These are phyloP conservation scores for Metschnikowia similis DNA, from an alignment of 805 yeast species.

Conservation along the genomic window DNA sequence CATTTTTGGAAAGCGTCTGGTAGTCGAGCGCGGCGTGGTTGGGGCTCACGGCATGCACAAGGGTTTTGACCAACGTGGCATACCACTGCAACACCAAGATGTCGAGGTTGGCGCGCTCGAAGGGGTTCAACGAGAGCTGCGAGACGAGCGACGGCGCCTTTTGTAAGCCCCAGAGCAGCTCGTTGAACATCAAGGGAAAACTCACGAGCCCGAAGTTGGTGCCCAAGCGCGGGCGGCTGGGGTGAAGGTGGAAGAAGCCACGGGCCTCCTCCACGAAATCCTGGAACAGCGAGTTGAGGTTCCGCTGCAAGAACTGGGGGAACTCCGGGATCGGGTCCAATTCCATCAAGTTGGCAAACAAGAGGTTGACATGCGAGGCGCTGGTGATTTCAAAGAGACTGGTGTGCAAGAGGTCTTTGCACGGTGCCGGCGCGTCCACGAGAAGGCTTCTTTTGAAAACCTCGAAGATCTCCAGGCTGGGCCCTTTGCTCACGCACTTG, in stretches of 20 bases:
- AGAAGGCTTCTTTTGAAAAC: conserved; percentile 46
- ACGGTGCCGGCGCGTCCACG: conserved; percentile 48
- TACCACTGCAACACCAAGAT: conserved; percentile 45
- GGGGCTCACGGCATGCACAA: conserved; percentile 19
- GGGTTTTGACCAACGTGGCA: conserved; percentile 39
- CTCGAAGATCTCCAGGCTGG: conserved; percentile 29
- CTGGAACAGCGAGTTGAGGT: conserved; percentile 14
- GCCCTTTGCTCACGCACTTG: not conserved
- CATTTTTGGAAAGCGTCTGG: not conserved
- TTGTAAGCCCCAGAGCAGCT: conserved; percentile 28
- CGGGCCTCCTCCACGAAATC: conserved; percentile 12
- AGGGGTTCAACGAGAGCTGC: conserved; percentile 17
- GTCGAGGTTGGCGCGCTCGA: conserved; percentile 26
- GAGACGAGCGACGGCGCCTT: not conserved
- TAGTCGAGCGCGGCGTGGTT: conserved; percentile 13
- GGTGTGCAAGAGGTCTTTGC: conserved; percentile 46
- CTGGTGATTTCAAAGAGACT: conserved; percentile 42
- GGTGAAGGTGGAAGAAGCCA: conserved; percentile 10
- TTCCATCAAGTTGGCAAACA: conserved; percentile 46
- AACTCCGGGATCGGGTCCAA: conserved; percentile 25
- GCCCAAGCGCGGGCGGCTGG: conserved; percentile 25
- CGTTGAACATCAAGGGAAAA: conserved; percentile 44
- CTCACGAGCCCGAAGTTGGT: conserved; percentile 50
- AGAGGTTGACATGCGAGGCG: conserved; percentile 41
- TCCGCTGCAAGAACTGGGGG: conserved; percentile 16